These are phyloP conservation scores for Rhinocladiella similis DNA, from an alignment of 2,329 filamentous ascomycete species.

Conservation along the genomic window DNA sequence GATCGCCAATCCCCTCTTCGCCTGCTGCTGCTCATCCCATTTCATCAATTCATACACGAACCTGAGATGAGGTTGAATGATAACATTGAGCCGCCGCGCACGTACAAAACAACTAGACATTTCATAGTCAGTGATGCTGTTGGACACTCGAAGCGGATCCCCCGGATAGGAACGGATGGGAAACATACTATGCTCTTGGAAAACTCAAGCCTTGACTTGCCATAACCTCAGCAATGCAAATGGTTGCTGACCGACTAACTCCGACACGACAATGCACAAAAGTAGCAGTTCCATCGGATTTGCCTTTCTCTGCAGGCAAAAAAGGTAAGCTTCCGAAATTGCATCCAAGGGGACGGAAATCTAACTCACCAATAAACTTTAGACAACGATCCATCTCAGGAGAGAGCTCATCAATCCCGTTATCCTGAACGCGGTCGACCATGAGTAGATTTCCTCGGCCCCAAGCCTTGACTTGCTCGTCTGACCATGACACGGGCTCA, in stretches of 20 bases:
- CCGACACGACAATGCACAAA: constrained; percentile 96
- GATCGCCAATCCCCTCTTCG: constrained; percentile 38
- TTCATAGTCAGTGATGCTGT: too few species aligned
- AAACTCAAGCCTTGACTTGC: constrained; percentile 75
- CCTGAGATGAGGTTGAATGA: constrained; percentile 92
- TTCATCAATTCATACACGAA: constrained; percentile 95
- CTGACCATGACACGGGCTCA: constrained; percentile 79
- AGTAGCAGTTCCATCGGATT: constrained; percentile 74
- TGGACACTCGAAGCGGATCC: too few species aligned
- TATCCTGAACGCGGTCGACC: constrained; percentile 88
- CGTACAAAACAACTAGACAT: constrained; percentile 76
- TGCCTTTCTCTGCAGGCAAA: constrained; percentile 67
- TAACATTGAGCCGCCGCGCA: constrained; percentile 89
- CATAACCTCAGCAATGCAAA: constrained; percentile 99
- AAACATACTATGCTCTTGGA: constrained; percentile 75
- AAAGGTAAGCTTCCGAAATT: constrained; percentile 11
- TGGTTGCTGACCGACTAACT: constrained; percentile 91
- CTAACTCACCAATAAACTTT: constrained; percentile 80
- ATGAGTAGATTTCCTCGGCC: constrained; percentile 75
- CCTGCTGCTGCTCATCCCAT: constrained; percentile 77
- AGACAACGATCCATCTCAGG: constrained; percentile 83
- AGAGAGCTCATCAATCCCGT: constrained; percentile 89
- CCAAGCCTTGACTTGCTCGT: constrained; percentile 70
- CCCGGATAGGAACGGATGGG: too few species aligned
- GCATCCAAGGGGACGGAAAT: not conserved